Percentiles rank a stretch among this genome's conserved stretches.
These are phyloP conservation scores for Curvularia hawaiiensis DNA, from an alignment of 2,329 filamentous ascomycete species.

Conservation along the genomic window DNA sequence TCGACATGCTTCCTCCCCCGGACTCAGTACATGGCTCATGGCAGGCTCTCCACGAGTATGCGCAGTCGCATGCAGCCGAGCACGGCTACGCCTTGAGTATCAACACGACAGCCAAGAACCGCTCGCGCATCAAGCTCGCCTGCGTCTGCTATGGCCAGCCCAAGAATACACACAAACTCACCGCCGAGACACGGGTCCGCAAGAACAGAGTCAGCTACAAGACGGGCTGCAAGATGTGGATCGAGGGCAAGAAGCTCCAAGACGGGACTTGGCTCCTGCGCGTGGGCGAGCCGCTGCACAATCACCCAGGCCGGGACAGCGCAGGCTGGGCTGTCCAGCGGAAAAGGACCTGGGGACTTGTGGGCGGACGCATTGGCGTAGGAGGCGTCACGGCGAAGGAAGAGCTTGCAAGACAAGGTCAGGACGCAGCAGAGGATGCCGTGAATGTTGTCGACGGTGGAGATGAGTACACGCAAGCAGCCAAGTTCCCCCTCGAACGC, in stretches of 20 bases:
- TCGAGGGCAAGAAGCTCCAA: constrained; percentile 41
- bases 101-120: constrained; percentile 46
- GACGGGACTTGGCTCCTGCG: constrained; percentile 39
- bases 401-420: constrained; percentile 23
- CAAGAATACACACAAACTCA: constrained; percentile 46
- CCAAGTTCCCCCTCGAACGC: constrained; percentile 26
- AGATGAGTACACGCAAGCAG: constrained; percentile 5
- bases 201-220: constrained; percentile 44
- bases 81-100: constrained; percentile 45
- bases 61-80: constrained; percentile 39
- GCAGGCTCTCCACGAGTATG: constrained; percentile 40
- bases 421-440: constrained; percentile 2
- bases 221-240: constrained; percentile 45
- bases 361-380: constrained; percentile 35
- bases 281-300: constrained; percentile 38
- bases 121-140: constrained; percentile 43
- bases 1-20: constrained; percentile 40
- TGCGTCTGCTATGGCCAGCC: constrained; percentile 45
- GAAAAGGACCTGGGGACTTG: constrained; percentile 43
- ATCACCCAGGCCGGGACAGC: constrained; percentile 36
- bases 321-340: constrained; percentile 42
- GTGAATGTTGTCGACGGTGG: constrained; percentile 8
- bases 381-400: constrained; percentile 42
- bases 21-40: constrained; percentile 34
- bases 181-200: constrained; percentile 40